Evolutionary conservation across 1,284 basidiomycete species (phyloP), one percentile per base, ranked within the genome.

Genomic region (Cutaneotrichosporon dermatis): DNA sequence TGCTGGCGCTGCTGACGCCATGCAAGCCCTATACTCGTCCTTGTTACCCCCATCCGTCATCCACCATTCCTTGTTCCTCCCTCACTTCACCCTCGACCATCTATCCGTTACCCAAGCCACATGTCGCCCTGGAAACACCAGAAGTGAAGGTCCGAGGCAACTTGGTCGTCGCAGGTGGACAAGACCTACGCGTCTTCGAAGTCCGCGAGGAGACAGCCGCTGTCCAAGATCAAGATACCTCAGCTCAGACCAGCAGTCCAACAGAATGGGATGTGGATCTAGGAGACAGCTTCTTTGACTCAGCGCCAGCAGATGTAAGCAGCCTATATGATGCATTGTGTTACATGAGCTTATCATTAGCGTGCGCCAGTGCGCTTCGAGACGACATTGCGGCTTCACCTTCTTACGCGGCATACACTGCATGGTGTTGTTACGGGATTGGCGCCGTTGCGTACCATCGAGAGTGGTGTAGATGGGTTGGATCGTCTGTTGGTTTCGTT

Each of bases 371-470:
- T 72, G 37, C 59, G 60, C 41, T 71, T 66, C 57, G 62, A 72
- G 37, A 87, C 84, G 11, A 80, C 85, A 39, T 83, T 83, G 45
- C 84, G 83, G 48, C 83, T 97, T 53, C 85, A 89, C 70, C 84
- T 94, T 66, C 72, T 95, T 42, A 85, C 88, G 43, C 87, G 90
- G 69, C 90, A 95, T 72, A 82, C 82, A 15, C 77, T 98, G 11
- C 92, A 97, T 79, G 95, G 95, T 2, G 85, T 84, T 12, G 83
- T 99, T 43, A 97, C 93, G 1, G 93, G 94, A 0, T 74, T 99
- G 41, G 88, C 88, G 62, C 83, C 84, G 16, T 83, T 98, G 35
- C 85, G 86, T 57, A 91, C 88, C 1, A 84, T 93, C 60, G 84
- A 88, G 40, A 89, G 87, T 13, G 82, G 83, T 48, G 86, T 89